Percentiles rank a stretch among this genome's conserved stretches.
These are phyloP conservation scores for Allium sativum DNA, from an alignment of 106 monocot genomes.

Conservation along the genomic window DNA sequence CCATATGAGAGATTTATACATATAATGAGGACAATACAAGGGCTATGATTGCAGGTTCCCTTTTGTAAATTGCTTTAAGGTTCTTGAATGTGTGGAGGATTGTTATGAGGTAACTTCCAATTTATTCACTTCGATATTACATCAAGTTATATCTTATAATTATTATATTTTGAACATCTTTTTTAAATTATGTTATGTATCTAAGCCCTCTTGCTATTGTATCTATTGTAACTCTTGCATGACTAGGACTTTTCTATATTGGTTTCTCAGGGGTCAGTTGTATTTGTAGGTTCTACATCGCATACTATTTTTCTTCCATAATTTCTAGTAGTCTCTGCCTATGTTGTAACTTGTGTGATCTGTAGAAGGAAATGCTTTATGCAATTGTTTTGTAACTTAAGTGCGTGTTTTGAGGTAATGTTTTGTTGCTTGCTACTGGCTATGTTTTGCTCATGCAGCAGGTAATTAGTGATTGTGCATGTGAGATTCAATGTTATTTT, in stretches of 20 bases:
- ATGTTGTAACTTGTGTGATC: too few relatives aligned
- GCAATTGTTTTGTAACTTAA: too few relatives aligned
- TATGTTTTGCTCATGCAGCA: too few relatives aligned
- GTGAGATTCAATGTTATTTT: too few relatives aligned
- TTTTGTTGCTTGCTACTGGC: too few relatives aligned
- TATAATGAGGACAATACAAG: slow-evolving; percentile 79
- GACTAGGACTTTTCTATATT: slow-evolving; percentile 62
- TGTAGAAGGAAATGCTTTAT: too few relatives aligned
- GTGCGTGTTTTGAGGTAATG: too few relatives aligned
- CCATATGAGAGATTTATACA: slow-evolving; percentile 61
- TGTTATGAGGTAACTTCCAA: slow-evolving; percentile 46
- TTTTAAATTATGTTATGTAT: slow-evolving; percentile 30
- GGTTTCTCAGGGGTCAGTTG: slow-evolving; percentile 67
- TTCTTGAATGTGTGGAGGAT: slow-evolving; percentile 79
- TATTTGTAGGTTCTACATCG: too few relatives aligned
- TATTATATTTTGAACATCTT: neutral
- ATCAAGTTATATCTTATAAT: neutral
- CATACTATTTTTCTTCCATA: too few relatives aligned
- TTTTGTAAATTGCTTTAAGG: slow-evolving; percentile 59
- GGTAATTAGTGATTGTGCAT: too few relatives aligned
- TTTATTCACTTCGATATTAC: neutral
- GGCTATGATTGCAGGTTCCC: slow-evolving; percentile 56
- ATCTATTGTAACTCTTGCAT: slow-evolving; percentile 59
- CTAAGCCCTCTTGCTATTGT: slow-evolving; percentile 88
- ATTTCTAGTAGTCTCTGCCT: too few relatives aligned